These are phyloP conservation scores for Skeletonema menzelii DNA, from an alignment of 108 stramenopile genomes.

Conservation along the genomic window DNA sequence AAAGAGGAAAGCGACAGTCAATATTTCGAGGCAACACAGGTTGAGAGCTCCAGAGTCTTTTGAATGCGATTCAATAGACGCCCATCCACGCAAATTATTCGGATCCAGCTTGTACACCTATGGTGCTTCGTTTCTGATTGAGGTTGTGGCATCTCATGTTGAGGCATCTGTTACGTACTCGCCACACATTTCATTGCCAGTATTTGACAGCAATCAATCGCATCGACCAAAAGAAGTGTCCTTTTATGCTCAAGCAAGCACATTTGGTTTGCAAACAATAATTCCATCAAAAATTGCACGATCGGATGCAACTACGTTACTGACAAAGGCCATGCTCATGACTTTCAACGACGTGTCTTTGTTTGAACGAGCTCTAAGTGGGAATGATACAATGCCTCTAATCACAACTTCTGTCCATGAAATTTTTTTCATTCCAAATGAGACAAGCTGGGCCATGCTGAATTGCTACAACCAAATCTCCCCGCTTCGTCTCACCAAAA, in stretches of 20 bases:
- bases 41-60: not conserved
- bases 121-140: slow-evolving; percentile 10
- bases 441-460: slow-evolving; percentile 19
- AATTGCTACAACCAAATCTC: slow-evolving; percentile 13
- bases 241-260: slow-evolving; percentile 17
- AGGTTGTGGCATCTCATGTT: slow-evolving; percentile 6
- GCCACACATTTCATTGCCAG: slow-evolving; percentile 37
- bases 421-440: slow-evolving; percentile 14
- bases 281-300: not conserved
- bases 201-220: not conserved
- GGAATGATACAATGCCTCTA: not conserved
- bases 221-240: not conserved
- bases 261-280: slow-evolving; percentile 2
- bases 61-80: not conserved
- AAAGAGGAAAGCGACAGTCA: slow-evolving; percentile 5
- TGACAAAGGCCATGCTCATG: slow-evolving; percentile 20
- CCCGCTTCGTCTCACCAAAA: slow-evolving; percentile 3
- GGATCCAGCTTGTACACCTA: slow-evolving; percentile 7
- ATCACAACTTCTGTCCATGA: slow-evolving; percentile 29
- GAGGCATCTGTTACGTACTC: slow-evolving; percentile 44
- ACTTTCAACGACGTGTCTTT: slow-evolving; percentile 16
- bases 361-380: slow-evolving; percentile 20
- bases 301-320: not conserved
- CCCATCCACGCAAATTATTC: slow-evolving; percentile 20
- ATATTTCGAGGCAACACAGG: slow-evolving; percentile 2